Percentiles rank a stretch among this genome's conserved stretches.
Evolutionary conservation across 192 early-diverging fungal species (phyloP).

Genomic region (Backusella mclennaniae): DNA sequence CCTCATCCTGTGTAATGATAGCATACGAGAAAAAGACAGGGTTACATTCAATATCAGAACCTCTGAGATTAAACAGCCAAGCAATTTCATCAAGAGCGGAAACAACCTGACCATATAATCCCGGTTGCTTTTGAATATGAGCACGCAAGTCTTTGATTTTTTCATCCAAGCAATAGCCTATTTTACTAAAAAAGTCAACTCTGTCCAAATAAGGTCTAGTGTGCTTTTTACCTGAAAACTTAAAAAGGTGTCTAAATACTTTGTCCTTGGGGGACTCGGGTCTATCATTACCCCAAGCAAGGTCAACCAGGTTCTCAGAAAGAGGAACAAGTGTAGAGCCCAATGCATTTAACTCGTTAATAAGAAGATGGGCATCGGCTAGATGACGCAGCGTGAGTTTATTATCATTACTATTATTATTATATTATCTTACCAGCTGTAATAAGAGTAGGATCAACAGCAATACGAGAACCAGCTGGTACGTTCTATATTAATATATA

Average conservation of each 20-base stretch:
- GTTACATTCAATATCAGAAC: slow-evolving; percentile 94
- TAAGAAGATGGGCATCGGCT: slow-evolving; percentile 33
- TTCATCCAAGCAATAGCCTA: slow-evolving; percentile 36
- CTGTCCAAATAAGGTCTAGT: neutral
- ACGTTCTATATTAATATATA: slow-evolving; percentile 44
- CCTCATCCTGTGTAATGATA: slow-evolving; percentile 67
- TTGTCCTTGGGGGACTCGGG: slow-evolving; percentile 71
- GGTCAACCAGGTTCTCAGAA: slow-evolving; percentile 81
- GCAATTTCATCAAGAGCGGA: slow-evolving; percentile 94
- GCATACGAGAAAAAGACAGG: slow-evolving; percentile 96
- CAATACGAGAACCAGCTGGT: slow-evolving; percentile 76
- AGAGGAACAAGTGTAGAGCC: slow-evolving; percentile 71
- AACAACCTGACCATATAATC: slow-evolving; percentile 73
- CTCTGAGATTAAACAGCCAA: slow-evolving; percentile 97
- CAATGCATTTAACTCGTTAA: slow-evolving; percentile 23
- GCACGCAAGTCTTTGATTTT: slow-evolving; percentile 76
- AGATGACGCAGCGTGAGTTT: neutral
- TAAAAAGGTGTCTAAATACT: slow-evolving; percentile 62
- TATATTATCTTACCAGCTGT: slow-evolving; percentile 57
- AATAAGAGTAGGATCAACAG: slow-evolving; percentile 88
- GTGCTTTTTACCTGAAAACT: slow-evolving; percentile 63
- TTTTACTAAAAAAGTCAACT: neutral
- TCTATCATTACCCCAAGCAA: slow-evolving; percentile 72
- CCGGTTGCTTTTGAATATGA: slow-evolving; percentile 52
- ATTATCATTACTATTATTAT: neutral